Evolutionary conservation across 306 rosid genomes (phyloP), one percentile per base, ranked within the genome.

Genomic region (Trifolium pratense): DNA sequence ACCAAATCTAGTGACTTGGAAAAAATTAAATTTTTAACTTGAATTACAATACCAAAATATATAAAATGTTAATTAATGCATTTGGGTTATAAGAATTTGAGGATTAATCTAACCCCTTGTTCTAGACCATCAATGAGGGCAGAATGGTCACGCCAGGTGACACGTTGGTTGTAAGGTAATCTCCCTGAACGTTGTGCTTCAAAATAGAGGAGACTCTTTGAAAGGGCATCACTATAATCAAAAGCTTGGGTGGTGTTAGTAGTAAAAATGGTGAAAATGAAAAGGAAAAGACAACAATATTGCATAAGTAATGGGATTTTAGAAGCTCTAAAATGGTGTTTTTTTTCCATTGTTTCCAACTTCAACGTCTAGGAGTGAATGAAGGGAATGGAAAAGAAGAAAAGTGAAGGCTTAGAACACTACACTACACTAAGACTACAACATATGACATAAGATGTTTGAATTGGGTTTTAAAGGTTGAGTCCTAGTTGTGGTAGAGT

Each of bases 111-210:
- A 15, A 93, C 97, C 84, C 92, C 98, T 87, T 94, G 92, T 39
- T 91, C 97, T 2, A 94, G 74, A 21, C 98, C 98, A 74, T 94
- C 98, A 65, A 93, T 91, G 86, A 94, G 98, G 83, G 96, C 98
- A 64, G 98, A 94, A 79, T 94, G 92, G 84, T 85, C 88, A 3
- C 98, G 91, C 98, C 98, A 94, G 15, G 82, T 49, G 73, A 89
- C 96, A n/a, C 98, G 86, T 77, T 94, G 98, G 79, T 89, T 94
- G 81, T 94, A 81, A 56, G 98, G 98, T 5, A 94, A 46, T 51
- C 98, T 83, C 23, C 98, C 98, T 5, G 98, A 94, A 26, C 98
- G 96, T 37, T 94, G 98, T 6, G 96, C 90, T 81, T 94, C 98
- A 67, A 94, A 94, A 83, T 94, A 94, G 37, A 94, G 91, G 31